Percentiles rank a stretch among this genome's conserved stretches.
Conservation (phyloP, 768 basidiomycete species). For the Clitopilus passeckerianus region DNA sequence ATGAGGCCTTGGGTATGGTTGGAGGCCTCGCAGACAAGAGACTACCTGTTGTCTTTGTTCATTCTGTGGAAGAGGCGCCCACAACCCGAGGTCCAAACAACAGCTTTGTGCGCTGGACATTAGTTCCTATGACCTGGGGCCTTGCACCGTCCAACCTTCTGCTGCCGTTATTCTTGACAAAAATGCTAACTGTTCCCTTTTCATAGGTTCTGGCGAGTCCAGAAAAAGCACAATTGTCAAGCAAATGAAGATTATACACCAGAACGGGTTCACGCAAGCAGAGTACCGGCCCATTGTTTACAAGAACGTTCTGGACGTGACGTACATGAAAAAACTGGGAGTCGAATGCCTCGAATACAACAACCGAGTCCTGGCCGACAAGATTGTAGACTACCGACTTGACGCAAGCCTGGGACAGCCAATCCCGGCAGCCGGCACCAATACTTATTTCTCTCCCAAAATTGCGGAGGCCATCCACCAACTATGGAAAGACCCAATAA, state of each 20-base stretch:
- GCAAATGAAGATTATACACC: slow-evolving; percentile 99
- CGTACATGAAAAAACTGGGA: slow-evolving; percentile 83
- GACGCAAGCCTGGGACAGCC: slow-evolving; percentile 24
- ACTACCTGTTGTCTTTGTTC: too few species aligned
- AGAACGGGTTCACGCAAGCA: slow-evolving; percentile 77
- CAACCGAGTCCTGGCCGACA: slow-evolving; percentile 38
- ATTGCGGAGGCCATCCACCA: slow-evolving; percentile 65
- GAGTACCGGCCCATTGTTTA: slow-evolving; percentile 83
- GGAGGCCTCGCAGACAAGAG: too few species aligned
- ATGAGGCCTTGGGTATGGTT: too few species aligned
- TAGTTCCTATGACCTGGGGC: too few species aligned
- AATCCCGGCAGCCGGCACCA: slow-evolving; percentile 27
- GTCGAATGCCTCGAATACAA: too few species aligned
- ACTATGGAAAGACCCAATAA: slow-evolving; percentile 65
- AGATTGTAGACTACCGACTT: slow-evolving; percentile 44
- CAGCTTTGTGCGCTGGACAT: too few species aligned
- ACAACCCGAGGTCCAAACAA: too few species aligned
- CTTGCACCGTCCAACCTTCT: too few species aligned
- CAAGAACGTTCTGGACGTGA: slow-evolving; percentile 81
- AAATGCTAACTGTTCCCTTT: not conserved
- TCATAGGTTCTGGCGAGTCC: slow-evolving; percentile 84
- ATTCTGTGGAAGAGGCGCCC: too few species aligned
- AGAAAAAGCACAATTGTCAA: slow-evolving; percentile 97
- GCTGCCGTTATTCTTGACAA: too few species aligned
- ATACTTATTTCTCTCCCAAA: slow-evolving; percentile 42